phyloP scores from a whole-genome alignment of 2,329 filamentous ascomycete species.

The Stenocarpella maydis region DNA sequence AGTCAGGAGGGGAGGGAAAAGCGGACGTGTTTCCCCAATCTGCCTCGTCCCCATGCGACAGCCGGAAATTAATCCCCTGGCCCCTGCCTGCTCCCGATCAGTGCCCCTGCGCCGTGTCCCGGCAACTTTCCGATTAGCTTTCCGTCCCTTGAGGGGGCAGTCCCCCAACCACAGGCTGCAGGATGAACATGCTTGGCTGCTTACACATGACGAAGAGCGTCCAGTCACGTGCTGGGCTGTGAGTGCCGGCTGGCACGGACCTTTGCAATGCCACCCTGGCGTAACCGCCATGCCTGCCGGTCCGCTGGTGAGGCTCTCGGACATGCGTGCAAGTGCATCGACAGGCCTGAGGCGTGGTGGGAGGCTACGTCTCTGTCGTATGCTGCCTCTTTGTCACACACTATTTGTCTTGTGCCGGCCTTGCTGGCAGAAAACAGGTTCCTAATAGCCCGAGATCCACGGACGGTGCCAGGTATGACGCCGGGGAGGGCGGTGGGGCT shows the following conservation, averaged over 20 bases:
- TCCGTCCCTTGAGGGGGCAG: neutral
- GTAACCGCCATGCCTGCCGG: conserved; percentile 1
- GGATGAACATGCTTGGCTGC: neutral
- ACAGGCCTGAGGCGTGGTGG: neutral
- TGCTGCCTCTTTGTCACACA: neutral
- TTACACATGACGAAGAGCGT: neutral
- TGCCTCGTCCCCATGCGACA: conserved; percentile 17
- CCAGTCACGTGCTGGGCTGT: conserved; percentile 9
- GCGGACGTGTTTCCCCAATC: conserved; percentile 21
- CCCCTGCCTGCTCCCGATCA: neutral
- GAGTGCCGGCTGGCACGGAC: conserved; percentile 2
- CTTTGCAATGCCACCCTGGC: neutral
- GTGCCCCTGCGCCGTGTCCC: neutral
- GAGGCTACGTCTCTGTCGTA: too few relatives aligned
- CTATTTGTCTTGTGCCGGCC: too few relatives aligned
- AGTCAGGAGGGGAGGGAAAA: conserved; percentile 6
- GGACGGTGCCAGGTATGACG: neutral
- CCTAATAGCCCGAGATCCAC: neutral
- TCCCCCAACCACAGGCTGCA: conserved; percentile 7
- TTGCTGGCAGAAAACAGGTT: conserved; percentile 3
- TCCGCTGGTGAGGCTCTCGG: neutral
- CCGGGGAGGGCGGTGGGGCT: conserved; percentile 12
- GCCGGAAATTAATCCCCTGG: conserved; percentile 27
- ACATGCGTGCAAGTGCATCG: neutral
- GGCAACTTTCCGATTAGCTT: conserved; percentile 27